Conservation (phyloP, 1,139 yeast genomes). For the Meyerozyma athensensis region DNA sequence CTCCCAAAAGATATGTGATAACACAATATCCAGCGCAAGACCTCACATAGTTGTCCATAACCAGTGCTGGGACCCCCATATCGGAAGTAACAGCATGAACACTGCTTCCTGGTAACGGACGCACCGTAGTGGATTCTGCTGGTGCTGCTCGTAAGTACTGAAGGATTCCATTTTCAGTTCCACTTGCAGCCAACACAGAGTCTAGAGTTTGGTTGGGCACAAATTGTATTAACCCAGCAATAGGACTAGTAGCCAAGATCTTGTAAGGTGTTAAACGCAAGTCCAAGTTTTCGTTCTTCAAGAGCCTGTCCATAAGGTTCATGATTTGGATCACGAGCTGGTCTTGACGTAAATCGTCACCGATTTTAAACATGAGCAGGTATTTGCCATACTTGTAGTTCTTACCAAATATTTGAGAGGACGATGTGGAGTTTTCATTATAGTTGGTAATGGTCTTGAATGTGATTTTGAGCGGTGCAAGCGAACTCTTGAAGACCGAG, state of each 20-base stretch:
- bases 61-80: constrained; percentile 66
- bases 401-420: constrained; percentile 32
- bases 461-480: constrained; percentile 81
- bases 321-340: constrained; percentile 93
- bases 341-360: constrained; percentile 95
- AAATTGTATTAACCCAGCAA: constrained; percentile 90
- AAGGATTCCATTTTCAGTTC: constrained; percentile 53
- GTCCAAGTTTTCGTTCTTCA: constrained; percentile 88
- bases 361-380: constrained; percentile 88
- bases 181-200: constrained; percentile 50
- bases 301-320: constrained; percentile 81
- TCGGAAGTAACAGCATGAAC: constrained; percentile 45
- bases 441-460: constrained; percentile 51
- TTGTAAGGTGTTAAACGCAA: constrained; percentile 83
- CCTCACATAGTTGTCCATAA: constrained; percentile 90
- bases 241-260: constrained; percentile 84
- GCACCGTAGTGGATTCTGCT: constrained; percentile 6
- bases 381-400: constrained; percentile 50
- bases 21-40: constrained; percentile 99
- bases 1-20: constrained; percentile 88
- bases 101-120: constrained; percentile 20
- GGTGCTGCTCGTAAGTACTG: constrained; percentile 49
- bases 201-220: constrained; percentile 89
- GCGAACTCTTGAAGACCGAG: constrained; percentile 82
- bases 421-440: constrained; percentile 13